These are phyloP conservation scores for Aureoboletus auriporus DNA, from an alignment of 768 basidiomycete species.

Conservation along the genomic window DNA sequence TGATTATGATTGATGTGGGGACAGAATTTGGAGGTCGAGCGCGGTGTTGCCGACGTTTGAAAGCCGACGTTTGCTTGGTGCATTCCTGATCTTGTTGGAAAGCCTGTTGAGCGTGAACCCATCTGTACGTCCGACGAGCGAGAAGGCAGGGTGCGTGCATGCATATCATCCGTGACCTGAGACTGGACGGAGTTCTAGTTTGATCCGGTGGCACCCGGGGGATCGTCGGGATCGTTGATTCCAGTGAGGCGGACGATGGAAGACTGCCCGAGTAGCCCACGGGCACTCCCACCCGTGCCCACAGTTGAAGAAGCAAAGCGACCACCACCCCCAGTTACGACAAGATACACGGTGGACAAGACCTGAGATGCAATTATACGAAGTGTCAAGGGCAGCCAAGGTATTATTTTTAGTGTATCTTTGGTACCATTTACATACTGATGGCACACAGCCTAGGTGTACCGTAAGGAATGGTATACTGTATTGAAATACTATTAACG, in stretches of 20 bases:
- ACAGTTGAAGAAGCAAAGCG: slow-evolving; percentile 2
- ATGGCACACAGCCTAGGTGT: no score
- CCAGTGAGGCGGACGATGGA: slow-evolving; percentile 18
- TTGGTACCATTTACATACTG: no score
- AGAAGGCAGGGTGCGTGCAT: slow-evolving; percentile 64
- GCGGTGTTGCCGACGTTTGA: slow-evolving; percentile 56
- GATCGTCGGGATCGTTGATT: slow-evolving; percentile 19
- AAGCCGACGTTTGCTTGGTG: slow-evolving; percentile 65
- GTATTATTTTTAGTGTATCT: no score
- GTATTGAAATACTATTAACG: no score
- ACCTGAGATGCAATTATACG: no score
- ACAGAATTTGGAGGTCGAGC: slow-evolving; percentile 51
- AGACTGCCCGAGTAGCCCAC: slow-evolving; percentile 27
- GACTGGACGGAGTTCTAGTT: slow-evolving; percentile 29
- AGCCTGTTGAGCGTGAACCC: slow-evolving; percentile 63
- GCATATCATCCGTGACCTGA: slow-evolving; percentile 11
- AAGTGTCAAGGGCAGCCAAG: no score
- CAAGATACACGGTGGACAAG: no score
- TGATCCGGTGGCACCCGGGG: slow-evolving; percentile 15
- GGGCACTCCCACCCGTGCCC: slow-evolving; percentile 17
- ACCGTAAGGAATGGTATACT: no score
- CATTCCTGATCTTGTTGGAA: slow-evolving; percentile 70
- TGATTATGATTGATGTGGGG: slow-evolving; percentile 6
- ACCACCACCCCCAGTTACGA: no score
- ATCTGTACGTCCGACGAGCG: slow-evolving; percentile 61